Conservation (phyloP, 228 moss, liverwort and hornwort genomes). For the Sphagnum fallax region DNA sequence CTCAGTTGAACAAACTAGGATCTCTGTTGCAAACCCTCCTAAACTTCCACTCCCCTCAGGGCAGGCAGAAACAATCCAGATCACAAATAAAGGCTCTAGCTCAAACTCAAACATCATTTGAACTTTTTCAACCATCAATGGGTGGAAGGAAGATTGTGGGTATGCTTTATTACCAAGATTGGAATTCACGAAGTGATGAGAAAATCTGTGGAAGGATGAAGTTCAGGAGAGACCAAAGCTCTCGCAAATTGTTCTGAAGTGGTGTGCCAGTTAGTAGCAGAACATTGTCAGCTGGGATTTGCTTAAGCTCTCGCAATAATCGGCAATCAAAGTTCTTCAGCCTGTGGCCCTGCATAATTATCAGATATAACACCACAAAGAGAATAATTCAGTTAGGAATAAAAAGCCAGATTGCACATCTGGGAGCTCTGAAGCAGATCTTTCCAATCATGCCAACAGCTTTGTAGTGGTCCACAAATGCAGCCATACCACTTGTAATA, state of each 20-base stretch:
- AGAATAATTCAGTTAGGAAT: neutral
- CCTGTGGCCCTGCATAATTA: slow-evolving; percentile 66
- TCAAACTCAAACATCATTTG: neutral
- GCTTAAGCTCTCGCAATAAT: slow-evolving; percentile 76
- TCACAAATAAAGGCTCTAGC: neutral
- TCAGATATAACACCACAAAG: neutral
- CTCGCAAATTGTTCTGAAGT: slow-evolving; percentile 86
- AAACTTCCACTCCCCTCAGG: too few species aligned
- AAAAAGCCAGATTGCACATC: neutral
- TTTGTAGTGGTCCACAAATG: too few species aligned
- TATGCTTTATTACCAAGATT: slow-evolving; percentile 60
- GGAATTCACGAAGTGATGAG: slow-evolving; percentile 77
- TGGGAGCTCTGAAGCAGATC: too few species aligned
- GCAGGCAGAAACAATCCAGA: neutral
- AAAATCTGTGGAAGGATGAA: slow-evolving; percentile 92
- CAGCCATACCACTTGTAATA: too few species aligned
- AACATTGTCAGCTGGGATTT: slow-evolving; percentile 70
- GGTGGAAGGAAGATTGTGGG: too few species aligned
- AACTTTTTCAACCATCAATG: neutral
- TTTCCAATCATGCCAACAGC: too few species aligned
- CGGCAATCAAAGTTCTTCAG: slow-evolving; percentile 90
- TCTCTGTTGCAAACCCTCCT: neutral
- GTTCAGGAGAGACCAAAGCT: slow-evolving; percentile 90
- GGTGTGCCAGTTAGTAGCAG: slow-evolving; percentile 87
- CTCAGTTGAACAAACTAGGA: too few species aligned